A percentile compares a stretch with the other conserved stretches of the same genome.
Conservation (phyloP, 768 basidiomycete genomes). For the Tylopilus cervinicoccineus region DNA sequence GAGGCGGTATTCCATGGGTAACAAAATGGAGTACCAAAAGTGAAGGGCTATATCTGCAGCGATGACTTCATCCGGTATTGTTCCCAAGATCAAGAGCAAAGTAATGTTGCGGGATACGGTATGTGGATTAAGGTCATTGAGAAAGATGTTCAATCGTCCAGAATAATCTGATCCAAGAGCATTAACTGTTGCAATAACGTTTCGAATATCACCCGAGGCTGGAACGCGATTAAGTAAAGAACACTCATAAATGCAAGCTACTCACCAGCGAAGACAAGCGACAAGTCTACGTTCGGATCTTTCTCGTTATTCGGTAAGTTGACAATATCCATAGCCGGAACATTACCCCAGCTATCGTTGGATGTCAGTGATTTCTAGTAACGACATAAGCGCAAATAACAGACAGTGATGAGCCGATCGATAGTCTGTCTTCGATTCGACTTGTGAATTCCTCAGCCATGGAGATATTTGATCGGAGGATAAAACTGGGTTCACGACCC, state of each 20-base stretch:
- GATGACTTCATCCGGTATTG: constrained; percentile 25
- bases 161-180: constrained; percentile 37
- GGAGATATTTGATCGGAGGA: constrained; percentile 6
- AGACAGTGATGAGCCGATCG: constrained; percentile 25
- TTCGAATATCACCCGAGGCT: constrained; percentile 51
- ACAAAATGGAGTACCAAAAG: constrained; percentile 45
- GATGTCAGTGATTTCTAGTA: background rate
- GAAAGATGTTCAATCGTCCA: constrained; percentile 36
- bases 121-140: constrained; percentile 38
- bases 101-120: constrained; percentile 39
- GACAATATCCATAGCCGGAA: constrained; percentile 33
- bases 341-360: constrained; percentile 30
- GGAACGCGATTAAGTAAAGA: background rate
- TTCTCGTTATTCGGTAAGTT: constrained; percentile 24
- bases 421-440: constrained; percentile 23
- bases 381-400: background rate
- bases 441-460: constrained; percentile 7
- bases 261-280: constrained; percentile 26
- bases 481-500: constrained; percentile 20
- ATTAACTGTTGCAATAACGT: constrained; percentile 42
- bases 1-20: constrained; percentile 33
- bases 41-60: constrained; percentile 45
- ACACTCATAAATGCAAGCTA: background rate
- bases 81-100: constrained; percentile 40
- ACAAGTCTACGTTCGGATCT: constrained; percentile 14